Evolutionary conservation across 78 protist species (phyloP).

Genomic region (Tieghemostelium lacteum): DNA sequence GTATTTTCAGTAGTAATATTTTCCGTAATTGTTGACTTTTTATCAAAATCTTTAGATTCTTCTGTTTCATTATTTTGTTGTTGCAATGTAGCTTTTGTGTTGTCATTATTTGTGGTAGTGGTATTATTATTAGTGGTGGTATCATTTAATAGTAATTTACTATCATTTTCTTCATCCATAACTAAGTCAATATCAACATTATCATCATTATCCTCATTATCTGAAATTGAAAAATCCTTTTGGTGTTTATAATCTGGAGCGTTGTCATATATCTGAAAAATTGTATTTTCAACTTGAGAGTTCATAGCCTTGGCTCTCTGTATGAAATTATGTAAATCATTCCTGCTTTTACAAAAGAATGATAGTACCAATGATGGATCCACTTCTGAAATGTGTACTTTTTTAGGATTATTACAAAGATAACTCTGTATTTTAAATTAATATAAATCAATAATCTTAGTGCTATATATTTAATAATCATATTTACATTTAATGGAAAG

Average conservation of each 20-base stretch:
- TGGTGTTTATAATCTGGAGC: conserved; percentile 44
- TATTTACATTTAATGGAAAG: conserved; percentile 26
- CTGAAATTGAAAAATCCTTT: not conserved
- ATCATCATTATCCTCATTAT: conserved; percentile 2
- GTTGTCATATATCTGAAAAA: conserved; percentile 30
- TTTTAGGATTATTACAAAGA: conserved; percentile 78
- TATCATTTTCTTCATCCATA: not conserved
- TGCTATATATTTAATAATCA: not conserved
- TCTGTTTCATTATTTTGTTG: too few relatives aligned
- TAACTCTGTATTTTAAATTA: conserved; percentile 29
- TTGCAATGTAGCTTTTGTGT: not conserved
- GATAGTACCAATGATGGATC: conserved; percentile 85
- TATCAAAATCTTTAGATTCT: too few relatives aligned
- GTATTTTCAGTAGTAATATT: too few relatives aligned
- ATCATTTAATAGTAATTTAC: not conserved
- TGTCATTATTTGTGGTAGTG: not conserved
- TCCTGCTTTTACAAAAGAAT: conserved; percentile 71
- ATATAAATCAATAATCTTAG: too few relatives aligned
- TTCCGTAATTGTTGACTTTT: too few relatives aligned
- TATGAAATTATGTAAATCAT: conserved; percentile 66
- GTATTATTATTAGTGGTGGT: not conserved
- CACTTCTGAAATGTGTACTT: conserved; percentile 76
- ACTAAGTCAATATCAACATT: not conserved
- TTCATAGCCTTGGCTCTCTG: conserved; percentile 59
- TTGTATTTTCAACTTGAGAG: conserved; percentile 53